Evolutionary conservation across 202 grass and related monocot species (phyloP).

Genomic region (Eragrostis tef): DNA sequence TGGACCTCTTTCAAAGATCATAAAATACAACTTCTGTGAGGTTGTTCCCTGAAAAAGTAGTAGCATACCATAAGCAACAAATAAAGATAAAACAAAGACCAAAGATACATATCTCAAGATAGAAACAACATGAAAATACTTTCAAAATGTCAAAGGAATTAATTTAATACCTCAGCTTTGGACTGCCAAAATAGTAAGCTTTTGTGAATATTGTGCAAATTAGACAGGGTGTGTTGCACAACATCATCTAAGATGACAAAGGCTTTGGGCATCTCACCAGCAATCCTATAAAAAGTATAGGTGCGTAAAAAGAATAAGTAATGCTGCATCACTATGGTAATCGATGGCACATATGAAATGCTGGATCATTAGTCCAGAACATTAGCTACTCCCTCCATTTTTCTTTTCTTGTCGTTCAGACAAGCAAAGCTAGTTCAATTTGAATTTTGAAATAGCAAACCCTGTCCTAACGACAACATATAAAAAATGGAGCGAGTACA

Average conservation of each 20-base stretch:
- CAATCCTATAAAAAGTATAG: conserved; percentile 55
- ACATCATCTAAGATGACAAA: conserved; percentile 79
- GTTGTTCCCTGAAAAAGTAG: conserved; percentile 64
- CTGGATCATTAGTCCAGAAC: background rate
- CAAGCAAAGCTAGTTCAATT: too few relatives aligned
- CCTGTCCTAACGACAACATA: too few relatives aligned
- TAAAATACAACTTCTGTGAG: conserved; percentile 86
- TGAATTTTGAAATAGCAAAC: too few relatives aligned
- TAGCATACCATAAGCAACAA: conserved; percentile 19
- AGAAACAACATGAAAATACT: background rate
- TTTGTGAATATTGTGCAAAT: conserved; percentile 86
- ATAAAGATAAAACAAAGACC: conserved; percentile 23
- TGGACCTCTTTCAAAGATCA: conserved; percentile 96
- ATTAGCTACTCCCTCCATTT: background rate
- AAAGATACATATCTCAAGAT: conserved; percentile 5
- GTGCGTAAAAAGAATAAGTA: background rate
- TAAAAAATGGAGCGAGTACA: background rate
- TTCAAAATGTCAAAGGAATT: conserved; percentile 19
- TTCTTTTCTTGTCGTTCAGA: too few relatives aligned
- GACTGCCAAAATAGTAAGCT: conserved; percentile 88
- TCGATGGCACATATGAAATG: background rate
- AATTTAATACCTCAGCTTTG: conserved; percentile 65
- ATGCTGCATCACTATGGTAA: background rate
- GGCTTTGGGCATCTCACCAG: conserved; percentile 56
- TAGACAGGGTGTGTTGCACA: conserved; percentile 62